Conservation (phyloP, 2,329 filamentous ascomycete genomes). For the Claviceps purpurea region DNA sequence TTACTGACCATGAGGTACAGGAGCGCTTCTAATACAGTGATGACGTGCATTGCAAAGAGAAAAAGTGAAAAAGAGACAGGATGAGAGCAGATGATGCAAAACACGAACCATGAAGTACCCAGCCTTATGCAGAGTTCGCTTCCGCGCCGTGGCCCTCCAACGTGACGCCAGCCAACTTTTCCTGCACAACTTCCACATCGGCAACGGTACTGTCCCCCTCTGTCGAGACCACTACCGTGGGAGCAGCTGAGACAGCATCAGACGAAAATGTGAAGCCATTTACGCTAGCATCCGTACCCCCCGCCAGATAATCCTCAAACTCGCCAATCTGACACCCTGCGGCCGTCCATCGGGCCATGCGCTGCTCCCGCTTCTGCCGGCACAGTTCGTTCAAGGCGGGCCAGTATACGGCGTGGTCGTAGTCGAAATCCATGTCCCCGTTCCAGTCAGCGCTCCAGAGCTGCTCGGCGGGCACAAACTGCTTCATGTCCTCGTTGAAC, state of each 20-base stretch:
- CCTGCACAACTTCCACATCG: constrained; percentile 5
- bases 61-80: background rate
- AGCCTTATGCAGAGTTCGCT: background rate
- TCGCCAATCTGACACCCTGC: constrained; percentile 76
- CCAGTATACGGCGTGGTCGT: constrained; percentile 85
- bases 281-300: constrained; percentile 29
- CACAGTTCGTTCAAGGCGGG: constrained; percentile 65
- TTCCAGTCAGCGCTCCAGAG: constrained; percentile 63
- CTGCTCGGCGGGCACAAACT: constrained; percentile 70
- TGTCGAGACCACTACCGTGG: background rate
- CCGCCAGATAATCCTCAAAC: constrained; percentile 74
- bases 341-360: constrained; percentile 59
- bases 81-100: background rate
- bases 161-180: constrained; percentile 8
- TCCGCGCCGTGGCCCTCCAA: background rate
- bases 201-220: background rate
- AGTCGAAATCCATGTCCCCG: constrained; percentile 77
- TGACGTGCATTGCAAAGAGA: background rate
- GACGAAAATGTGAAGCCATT: constrained; percentile 17
- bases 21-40: background rate
- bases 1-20: background rate
- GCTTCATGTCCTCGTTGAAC: constrained; percentile 83
- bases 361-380: constrained; percentile 47
- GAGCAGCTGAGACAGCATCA: background rate
- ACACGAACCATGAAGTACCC: background rate